Base-by-base conservation (phyloP, 805 yeast genomes). In the Suhomyces sp. region DNA sequence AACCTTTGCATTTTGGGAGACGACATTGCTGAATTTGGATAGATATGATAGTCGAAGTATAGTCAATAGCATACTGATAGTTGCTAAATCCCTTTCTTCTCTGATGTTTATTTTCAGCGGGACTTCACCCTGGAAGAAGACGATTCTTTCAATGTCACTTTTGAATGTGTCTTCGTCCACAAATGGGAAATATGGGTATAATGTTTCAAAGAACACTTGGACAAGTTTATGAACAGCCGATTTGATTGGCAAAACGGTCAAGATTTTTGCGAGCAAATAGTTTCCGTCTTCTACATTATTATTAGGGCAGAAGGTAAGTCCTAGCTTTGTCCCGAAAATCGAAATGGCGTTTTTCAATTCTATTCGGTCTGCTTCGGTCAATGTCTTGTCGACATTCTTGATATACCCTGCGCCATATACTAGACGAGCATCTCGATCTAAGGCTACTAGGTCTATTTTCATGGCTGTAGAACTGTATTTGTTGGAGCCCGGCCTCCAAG, bases 101-200 rank as follows among this genome's bases (percentile, higher is more conserved):
- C 33, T 44, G 7, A 27, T 47, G 12, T 19, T 24, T 23, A 27
- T 62, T 53, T 44, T 42, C 46, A 23, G 17, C 31, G 46, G 46
- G 2, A 19, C 5, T 6, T 24, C 31, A 23, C 31, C 27, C 54
- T 12, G 44, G 33, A 29, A 13, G 1, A 61, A 62, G 12, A 42
- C 13, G 19, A 24, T 42, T 23, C 46, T 13, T 8, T 22, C 17
- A n/a, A 24, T 24, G 24, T 24, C 17, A 8, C 44, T 47, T 36
- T 53, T 58, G 31, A 67, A 65, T 13, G 54, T 58, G 9, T 27
- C 15, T 54, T 68, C 68, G 52, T 68, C 72, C 26, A 68, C 44
- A 36, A 65, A 61, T 1, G 72, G 71, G 52, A 65, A 60, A 42
- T 54, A 60, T 2, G 65, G 60, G 47, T 67, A 67, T 6, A 68